phyloP scores from a whole-genome alignment of 208 protist genomes.

The Novymonas esmeraldas region DNA sequence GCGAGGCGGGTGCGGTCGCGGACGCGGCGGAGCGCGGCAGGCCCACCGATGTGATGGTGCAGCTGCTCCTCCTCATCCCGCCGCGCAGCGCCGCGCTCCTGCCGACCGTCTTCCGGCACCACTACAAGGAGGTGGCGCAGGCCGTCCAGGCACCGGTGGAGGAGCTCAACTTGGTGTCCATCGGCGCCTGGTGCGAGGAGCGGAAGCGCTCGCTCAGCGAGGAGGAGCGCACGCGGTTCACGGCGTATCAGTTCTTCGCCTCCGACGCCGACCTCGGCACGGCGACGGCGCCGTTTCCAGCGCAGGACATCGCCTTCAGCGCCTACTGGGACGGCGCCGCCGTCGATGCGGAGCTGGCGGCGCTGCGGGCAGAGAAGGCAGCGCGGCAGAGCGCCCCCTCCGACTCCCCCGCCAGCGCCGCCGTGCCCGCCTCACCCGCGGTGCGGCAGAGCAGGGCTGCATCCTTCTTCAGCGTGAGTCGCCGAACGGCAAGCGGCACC shows the following conservation, averaged over 20 bases:
- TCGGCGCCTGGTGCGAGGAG: conserved; percentile 70
- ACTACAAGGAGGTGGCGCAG: conserved; percentile 67
- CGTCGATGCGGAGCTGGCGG: conserved; percentile 26
- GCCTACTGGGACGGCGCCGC: conserved; percentile 59
- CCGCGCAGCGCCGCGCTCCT: conserved; percentile 58
- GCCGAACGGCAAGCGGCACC: conserved; percentile 12
- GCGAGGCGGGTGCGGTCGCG: conserved; percentile 4
- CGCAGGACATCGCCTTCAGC: conserved; percentile 65
- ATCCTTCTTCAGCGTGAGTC: conserved; percentile 64
- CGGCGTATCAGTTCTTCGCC: conserved; percentile 68
- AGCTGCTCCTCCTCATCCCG: conserved; percentile 81
- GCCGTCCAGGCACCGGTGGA: conserved; percentile 74
- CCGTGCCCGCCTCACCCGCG: neutral
- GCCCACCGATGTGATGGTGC: conserved; percentile 81
- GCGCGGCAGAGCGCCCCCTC: neutral
- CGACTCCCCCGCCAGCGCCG: neutral
- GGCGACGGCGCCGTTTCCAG: conserved; percentile 26
- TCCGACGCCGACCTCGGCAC: conserved; percentile 26
- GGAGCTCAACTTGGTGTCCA: conserved; percentile 63
- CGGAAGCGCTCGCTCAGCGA: conserved; percentile 67
- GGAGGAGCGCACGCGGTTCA: conserved; percentile 79
- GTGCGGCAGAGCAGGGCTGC: conserved; percentile 37
- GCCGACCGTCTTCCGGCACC: conserved; percentile 57
- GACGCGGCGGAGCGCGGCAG: conserved; percentile 31
- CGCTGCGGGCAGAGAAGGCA: conserved; percentile 10